Evolutionary conservation across 2,329 filamentous ascomycete species (phyloP), one percentile per base, ranked within the genome.

Genomic region (Apiospora marii): DNA sequence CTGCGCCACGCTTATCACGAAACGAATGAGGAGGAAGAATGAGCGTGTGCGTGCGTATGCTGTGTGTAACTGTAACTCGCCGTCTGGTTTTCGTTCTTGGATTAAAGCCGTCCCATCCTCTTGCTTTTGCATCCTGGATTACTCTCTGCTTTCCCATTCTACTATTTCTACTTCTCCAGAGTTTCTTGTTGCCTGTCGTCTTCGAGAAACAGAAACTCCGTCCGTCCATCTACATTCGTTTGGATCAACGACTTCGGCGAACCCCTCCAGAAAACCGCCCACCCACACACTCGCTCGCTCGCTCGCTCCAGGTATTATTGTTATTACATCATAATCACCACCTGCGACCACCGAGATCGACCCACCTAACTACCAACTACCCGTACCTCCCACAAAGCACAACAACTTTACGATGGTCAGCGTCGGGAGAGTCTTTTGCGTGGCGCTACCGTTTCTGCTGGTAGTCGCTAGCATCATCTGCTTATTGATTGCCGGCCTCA

Each of bases 361-460:
- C 37, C 46, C 70, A 64, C 53, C 30, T 27, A 7, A 37, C 27
- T 44, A 14, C 24, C 71, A 27, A 51, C 43, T n/a, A 69, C 27
- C 37, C 44, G 44, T 46, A 16, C 16, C 46, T 49, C 46, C 19
- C 46, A 49, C 46, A 44, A 70, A 44, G 53, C 73, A 71, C 73
- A 72, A 80, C 79, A 80, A 8, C 22, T 43, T 43, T 75, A 72
- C 75, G 75, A 88, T 88, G 87, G 83, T 92, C 44, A 73, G 70
- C 84, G 87, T 89, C 80, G 95, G 94, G 77, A 91, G 96, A 80
- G 90, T 96, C 79, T 86, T 93, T 82, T 98, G 95, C 85, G 96
- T 98, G 84, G 90, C 93, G 84, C 86, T 95, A 86, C 96, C 96
- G 74, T 95, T 98, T 84, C 86, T 90, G 75, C 89, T 98, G 79